A percentile compares a stretch with the other conserved stretches of the same genome.
These are phyloP conservation scores for Neophaeococcomyces mojaviensis DNA, from an alignment of 2,329 filamentous ascomycete species.

Conservation along the genomic window DNA sequence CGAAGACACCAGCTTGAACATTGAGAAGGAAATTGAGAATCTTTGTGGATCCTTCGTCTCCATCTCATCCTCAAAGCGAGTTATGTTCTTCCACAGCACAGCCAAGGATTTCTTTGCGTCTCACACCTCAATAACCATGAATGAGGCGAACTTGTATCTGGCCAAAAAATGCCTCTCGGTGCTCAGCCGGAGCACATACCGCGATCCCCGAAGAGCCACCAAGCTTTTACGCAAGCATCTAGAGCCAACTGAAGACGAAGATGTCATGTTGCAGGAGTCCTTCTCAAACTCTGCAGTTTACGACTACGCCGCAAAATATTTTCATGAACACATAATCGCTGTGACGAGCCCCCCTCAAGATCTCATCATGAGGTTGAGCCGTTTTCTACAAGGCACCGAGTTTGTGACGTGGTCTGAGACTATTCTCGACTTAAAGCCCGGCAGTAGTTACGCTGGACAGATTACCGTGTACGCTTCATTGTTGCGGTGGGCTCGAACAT, in stretches of 20 bases:
- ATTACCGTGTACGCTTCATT: neutral
- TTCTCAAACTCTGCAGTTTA: neutral
- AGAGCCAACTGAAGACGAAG: neutral
- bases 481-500: neutral
- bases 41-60: conserved; percentile 1
- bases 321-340: conserved; percentile 4
- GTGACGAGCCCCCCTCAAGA: neutral
- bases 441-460: neutral
- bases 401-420: conserved; percentile 6
- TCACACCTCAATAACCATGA: neutral
- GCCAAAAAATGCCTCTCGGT: conserved; percentile 5
- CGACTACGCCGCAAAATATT: neutral
- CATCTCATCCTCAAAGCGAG: neutral
- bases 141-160: conserved; percentile 4
- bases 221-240: conserved; percentile 2
- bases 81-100: neutral
- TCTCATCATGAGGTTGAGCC: conserved; percentile 1
- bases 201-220: neutral
- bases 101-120: neutral
- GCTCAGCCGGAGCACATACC: neutral
- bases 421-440: conserved; percentile 2
- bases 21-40: neutral
- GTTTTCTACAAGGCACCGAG: conserved; percentile 3
- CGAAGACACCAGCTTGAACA: neutral
- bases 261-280: neutral